These are phyloP conservation scores for Neurospora hispaniola DNA, from an alignment of 495 filamentous ascomycete species.

Conservation along the genomic window DNA sequence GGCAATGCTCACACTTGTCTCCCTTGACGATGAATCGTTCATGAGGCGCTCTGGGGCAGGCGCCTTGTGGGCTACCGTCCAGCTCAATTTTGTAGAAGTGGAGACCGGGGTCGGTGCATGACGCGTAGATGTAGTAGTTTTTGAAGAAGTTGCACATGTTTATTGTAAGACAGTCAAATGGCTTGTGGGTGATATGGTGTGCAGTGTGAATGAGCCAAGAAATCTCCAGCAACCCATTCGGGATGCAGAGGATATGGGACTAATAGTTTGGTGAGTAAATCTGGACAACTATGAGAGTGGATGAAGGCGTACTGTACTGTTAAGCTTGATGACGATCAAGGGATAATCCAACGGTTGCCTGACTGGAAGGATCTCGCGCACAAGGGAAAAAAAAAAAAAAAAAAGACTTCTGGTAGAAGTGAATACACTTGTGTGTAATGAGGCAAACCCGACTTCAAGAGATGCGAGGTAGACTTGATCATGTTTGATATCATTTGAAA, in stretches of 20 bases:
- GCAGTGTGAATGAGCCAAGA: not conserved
- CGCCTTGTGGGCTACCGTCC: conserved; percentile 50
- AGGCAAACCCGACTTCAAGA: not conserved
- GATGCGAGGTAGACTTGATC: not conserved
- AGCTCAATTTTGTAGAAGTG: conserved; percentile 59
- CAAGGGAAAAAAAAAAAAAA: not conserved
- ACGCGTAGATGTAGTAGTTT: conserved; percentile 68
- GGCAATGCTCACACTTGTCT: not conserved
- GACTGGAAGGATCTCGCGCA: not conserved
- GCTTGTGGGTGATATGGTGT: not conserved
- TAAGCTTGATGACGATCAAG: not conserved
- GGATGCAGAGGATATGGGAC: not conserved
- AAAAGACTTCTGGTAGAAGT: not conserved
- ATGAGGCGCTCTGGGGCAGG: conserved; percentile 59
- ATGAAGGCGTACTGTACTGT: not conserved
- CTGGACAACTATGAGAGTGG: not conserved
- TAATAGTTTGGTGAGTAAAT: not conserved
- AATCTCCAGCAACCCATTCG: not conserved
- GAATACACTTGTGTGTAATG: not conserved
- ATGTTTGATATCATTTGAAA: not conserved
- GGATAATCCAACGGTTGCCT: not conserved
- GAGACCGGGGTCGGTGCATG: conserved; percentile 51
- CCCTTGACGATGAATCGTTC: conserved; percentile 54
- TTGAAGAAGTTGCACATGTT: conserved; percentile 71
- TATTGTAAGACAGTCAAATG: not conserved